Base-by-base conservation (phyloP, 306 rosid species). In the Senna tora region DNA sequence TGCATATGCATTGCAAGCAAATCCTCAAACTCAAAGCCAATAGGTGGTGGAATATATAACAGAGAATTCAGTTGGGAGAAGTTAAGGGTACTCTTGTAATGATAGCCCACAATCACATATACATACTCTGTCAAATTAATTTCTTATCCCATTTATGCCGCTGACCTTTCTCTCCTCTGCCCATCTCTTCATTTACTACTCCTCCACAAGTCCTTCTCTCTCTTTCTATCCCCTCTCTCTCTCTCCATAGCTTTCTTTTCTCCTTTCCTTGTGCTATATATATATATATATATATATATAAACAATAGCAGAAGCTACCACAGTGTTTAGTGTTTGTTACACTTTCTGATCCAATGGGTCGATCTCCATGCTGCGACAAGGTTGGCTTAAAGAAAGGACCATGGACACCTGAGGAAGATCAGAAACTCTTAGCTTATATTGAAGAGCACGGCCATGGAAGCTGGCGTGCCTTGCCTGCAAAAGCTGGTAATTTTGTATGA, bases 371-470 rank as follows among this genome's bases (percentile, higher is more conserved):
- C 82, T 95, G 97, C 47, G 99, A 95, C 83, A 95, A 95, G 75
- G 96, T 90, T 16, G 99, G 99, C 21, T 87, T 95, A 79, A 95
- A 95, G 93, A 95, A 92, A 87, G 99, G 99, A 15, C 99, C 99
- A 47, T 95, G 99, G 99, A 95, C 97, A 36, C 97, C 99, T 1
- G 99, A 95, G 77, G 99, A 95, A 86, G 99, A 95, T 75, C 99
- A 95, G 78, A 92, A 95, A 50, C 99, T 95, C 76, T 83, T 95
- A 68, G 97, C 96, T 76, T 95, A 85, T 42, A 91, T 95, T 12
- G 97, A 95, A 76, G 96, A 92, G 84, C 96, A 95, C 58, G 97
- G 99, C 71, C 99, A 95, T 77, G 99, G 99, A 50, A 95, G 99
- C 71, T 95, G 99, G 99, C 87, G 99, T 57, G 99, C 99, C 55